These are phyloP conservation scores for Stylosanthes scabra DNA, from an alignment of 331 rosid species.

Conservation along the genomic window DNA sequence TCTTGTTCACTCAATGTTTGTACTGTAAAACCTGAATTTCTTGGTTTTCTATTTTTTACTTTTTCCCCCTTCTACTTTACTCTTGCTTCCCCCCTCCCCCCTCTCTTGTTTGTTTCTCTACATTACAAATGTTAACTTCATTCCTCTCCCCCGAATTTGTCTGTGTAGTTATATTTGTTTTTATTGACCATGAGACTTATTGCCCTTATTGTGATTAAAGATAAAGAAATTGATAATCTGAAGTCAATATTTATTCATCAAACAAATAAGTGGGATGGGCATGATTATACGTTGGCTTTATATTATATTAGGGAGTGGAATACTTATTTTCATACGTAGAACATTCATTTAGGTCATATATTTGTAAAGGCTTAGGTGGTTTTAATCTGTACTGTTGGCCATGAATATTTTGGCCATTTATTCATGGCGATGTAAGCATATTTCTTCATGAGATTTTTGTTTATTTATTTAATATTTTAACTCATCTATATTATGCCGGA, in stretches of 20 bases:
- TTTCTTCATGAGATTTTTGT: background rate
- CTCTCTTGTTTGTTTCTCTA: slow-evolving; percentile 15
- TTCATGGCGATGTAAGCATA: slow-evolving; percentile 12
- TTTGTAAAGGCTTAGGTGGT: background rate
- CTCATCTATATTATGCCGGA: background rate
- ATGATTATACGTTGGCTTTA: background rate
- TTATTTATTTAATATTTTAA: background rate
- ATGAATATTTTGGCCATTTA: background rate
- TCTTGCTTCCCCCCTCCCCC: slow-evolving; percentile 26
- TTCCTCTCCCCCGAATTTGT: slow-evolving; percentile 17
- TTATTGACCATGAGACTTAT: slow-evolving; percentile 13
- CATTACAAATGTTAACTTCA: slow-evolving; percentile 20
- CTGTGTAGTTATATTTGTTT: slow-evolving; percentile 2
- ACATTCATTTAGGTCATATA: slow-evolving; percentile 1
- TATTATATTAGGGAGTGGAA: background rate
- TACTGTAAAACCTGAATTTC: slow-evolving; percentile 13
- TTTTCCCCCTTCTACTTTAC: slow-evolving; percentile 15
- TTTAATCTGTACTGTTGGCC: background rate
- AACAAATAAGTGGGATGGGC: slow-evolving; percentile 13
- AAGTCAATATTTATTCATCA: slow-evolving; percentile 5
- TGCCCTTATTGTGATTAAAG: background rate
- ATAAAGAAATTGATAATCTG: background rate
- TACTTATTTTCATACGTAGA: background rate
- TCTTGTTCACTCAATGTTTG: slow-evolving; percentile 39
- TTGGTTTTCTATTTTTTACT: background rate